Evolutionary conservation across 768 basidiomycete species (phyloP).

Genomic region (Gelatoporia subvermispora): DNA sequence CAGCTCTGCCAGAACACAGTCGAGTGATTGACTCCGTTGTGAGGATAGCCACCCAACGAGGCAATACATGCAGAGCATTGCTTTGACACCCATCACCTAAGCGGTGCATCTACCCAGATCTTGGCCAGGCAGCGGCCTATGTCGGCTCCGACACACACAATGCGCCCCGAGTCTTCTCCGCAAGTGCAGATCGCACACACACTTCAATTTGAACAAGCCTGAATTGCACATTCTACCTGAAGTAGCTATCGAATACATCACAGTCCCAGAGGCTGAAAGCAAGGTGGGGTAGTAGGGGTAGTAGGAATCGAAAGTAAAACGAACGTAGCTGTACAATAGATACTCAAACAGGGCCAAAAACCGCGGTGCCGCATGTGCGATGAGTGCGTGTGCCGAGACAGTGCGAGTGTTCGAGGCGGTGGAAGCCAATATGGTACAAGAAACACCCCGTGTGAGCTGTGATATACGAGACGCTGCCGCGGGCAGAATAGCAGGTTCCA

Average conservation of each 20-base stretch:
- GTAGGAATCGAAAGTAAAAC: conserved; percentile 1
- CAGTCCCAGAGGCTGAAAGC: background rate
- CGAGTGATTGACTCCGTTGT: too few relatives aligned
- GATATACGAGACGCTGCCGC: conserved; percentile 2
- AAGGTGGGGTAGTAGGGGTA: background rate
- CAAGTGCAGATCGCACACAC: too few relatives aligned
- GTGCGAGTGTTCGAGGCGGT: background rate
- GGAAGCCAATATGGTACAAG: conserved; percentile 15
- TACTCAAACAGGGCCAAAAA: conserved; percentile 7
- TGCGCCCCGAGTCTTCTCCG: too few relatives aligned
- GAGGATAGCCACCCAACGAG: too few relatives aligned
- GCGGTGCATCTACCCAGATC: too few relatives aligned
- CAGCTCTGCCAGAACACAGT: too few relatives aligned
- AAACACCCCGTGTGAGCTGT: conserved; percentile 12
- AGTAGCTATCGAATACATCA: background rate
- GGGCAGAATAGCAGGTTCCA: too few relatives aligned
- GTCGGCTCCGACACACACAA: too few relatives aligned
- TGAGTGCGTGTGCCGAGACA: background rate
- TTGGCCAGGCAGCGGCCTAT: too few relatives aligned
- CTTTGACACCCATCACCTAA: too few relatives aligned
- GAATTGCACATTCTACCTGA: conserved; percentile 4
- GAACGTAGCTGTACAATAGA: conserved; percentile 4
- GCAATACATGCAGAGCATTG: too few relatives aligned
- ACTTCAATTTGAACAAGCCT: too few relatives aligned
- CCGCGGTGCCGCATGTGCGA: conserved; percentile 1